Base-by-base conservation (phyloP, 257 asterid species). In the Lithospermum erythrorhizon region DNA sequence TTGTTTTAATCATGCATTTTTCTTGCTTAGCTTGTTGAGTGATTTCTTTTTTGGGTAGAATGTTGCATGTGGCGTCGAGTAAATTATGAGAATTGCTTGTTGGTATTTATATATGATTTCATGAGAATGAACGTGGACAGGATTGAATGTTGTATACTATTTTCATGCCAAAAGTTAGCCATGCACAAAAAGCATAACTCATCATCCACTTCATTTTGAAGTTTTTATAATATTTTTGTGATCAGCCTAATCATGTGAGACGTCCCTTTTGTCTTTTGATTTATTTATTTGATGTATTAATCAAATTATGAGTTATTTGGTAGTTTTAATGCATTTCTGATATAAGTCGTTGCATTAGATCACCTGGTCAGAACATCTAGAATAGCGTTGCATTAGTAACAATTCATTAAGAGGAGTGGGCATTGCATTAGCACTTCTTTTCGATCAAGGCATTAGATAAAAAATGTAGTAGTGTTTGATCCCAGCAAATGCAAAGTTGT, bases 121-220 rank as follows among this genome's bases (percentile, higher is more conserved):
- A 58, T 49, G 41, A 63, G 57, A 51, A 59, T 72, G 81, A 65
- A 72, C 47, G n/a, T 66, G 41, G 77, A 72, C 72, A 21, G 18
- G 21, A 59, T 66, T 74, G 22, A 62, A 56, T 29, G 72, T 37
- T 55, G 22, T 23, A 65, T 61, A 21, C 73, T 6, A 14, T 18
- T 19, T 65, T 17, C 15, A 17, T 61, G 35, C 19, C 16, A 68
- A 29, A 20, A 14, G 9, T 49, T 9, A 41, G 4, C 9, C 21
- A 21, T 25, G 23, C 58, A 66, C 18, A 30, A n/a, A 61, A 35
- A 62, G 76, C 55, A 56, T 55, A 56, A 41, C 49, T 11, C 47
- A 11, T 35, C 4, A 21, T 61, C 75, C 64, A 70, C 75, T 70
- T 55, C 55, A 68, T 18, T 68, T 41, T 48, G 9, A 9, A 23